Conservation (phyloP, 1,284 basidiomycete species). For the Amylostereum areolatum region DNA sequence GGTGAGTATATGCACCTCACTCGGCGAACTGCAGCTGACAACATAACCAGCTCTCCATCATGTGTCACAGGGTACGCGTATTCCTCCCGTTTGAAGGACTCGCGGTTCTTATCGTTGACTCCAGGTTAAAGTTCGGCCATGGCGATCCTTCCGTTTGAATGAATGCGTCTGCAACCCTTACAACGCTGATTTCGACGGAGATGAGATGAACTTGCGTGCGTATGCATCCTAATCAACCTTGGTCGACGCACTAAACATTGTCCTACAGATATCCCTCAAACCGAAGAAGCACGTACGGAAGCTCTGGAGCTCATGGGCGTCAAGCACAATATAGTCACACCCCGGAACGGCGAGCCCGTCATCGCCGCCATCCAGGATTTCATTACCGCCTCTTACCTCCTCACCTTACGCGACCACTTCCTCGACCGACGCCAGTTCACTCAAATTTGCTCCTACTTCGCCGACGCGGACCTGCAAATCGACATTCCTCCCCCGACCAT, state of each 20-base stretch:
- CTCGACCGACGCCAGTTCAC: slow-evolving; percentile 94
- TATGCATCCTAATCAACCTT: slow-evolving; percentile 23
- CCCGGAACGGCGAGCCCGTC: slow-evolving; percentile 96
- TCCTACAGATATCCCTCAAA: slow-evolving; percentile 98
- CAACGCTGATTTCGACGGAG: slow-evolving; percentile 99
- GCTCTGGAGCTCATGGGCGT: slow-evolving; percentile 98
- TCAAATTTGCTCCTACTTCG: slow-evolving; percentile 93
- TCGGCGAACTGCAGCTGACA: no score
- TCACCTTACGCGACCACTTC: slow-evolving; percentile 91
- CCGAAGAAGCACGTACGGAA: slow-evolving; percentile 97
- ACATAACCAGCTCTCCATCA: slow-evolving; percentile 93
- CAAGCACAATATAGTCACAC: slow-evolving; percentile 96
- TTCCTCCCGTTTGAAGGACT: no score
- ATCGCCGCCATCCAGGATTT: slow-evolving; percentile 99
- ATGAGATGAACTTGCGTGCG: slow-evolving; percentile 99
- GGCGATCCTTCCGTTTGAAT: slow-evolving; percentile 96
- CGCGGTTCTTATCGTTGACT: no score
- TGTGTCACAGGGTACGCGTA: slow-evolving; percentile 87
- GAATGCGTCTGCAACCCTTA: slow-evolving; percentile 99
- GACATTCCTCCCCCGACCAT: slow-evolving; percentile 95
- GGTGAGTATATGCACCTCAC: slow-evolving; percentile 31
- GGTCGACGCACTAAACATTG: no score
- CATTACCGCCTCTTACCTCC: slow-evolving; percentile 95
- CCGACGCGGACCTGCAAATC: slow-evolving; percentile 87
- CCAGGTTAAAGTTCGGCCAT: slow-evolving; percentile 92